phyloP scores from a whole-genome alignment of 768 basidiomycete species.

The Nidularia sp. region DNA sequence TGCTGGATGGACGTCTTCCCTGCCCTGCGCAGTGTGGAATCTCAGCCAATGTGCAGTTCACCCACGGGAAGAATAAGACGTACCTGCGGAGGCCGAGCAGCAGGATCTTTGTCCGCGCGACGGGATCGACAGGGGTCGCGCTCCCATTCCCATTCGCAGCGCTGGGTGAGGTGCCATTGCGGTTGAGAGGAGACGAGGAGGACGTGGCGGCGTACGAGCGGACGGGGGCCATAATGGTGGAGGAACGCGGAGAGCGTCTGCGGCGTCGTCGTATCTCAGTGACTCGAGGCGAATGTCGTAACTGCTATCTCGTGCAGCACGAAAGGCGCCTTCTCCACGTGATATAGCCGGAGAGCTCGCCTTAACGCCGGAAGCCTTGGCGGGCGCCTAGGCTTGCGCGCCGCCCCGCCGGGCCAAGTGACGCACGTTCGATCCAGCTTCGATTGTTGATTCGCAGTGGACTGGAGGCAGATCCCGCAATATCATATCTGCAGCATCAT shows the following conservation, averaged over 20 bases:
- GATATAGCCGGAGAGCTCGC: too few relatives aligned
- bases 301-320: too few relatives aligned
- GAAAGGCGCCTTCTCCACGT: too few relatives aligned
- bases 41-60: background rate
- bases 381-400: too few relatives aligned
- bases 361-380: too few relatives aligned
- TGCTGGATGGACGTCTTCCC: slow-evolving; percentile 92
- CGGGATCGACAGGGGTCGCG: slow-evolving; percentile 16
- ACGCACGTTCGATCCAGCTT: slow-evolving; percentile 8
- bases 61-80: background rate
- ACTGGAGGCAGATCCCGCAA: too few relatives aligned
- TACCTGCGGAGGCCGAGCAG: slow-evolving; percentile 71
- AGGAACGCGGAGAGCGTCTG: background rate
- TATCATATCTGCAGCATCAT: too few relatives aligned
- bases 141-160: slow-evolving; percentile 17
- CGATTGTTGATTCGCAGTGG: background rate
- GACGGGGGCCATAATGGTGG: background rate
- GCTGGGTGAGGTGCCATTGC: slow-evolving; percentile 12
- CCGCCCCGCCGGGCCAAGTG: background rate
- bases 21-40: slow-evolving; percentile 45
- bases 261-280: too few relatives aligned
- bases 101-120: slow-evolving; percentile 62
- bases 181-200: slow-evolving; percentile 23
- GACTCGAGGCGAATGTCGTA: too few relatives aligned
- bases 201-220: slow-evolving; percentile 27